phyloP scores from a whole-genome alignment of 78 protist species.

The Dictyostelium discoideum region dicty_2.7 NC_007090.3:1407001-1407500 shows the following conservation, averaged over 20 bases:
- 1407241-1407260: background rate
- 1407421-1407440: background rate
- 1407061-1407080: background rate
- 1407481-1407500: background rate
- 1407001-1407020: background rate
- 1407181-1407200: background rate
- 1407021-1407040: background rate
- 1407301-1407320: background rate
- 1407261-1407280: background rate
- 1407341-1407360: slow-evolving; percentile 3
- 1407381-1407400: background rate
- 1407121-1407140: slow-evolving; percentile 11
- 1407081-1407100: too few relatives aligned
- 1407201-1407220: background rate
- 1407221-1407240: background rate
- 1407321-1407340: background rate
- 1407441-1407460: slow-evolving; percentile 14
- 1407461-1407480: background rate
- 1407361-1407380: background rate
- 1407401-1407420: background rate
- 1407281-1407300: background rate
- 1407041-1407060: background rate
- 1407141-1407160: slow-evolving; percentile 22
- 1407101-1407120: background rate
- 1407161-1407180: background rate